phyloP scores from a whole-genome alignment of 306 rosid species.

The Cucumis melo region DNA sequence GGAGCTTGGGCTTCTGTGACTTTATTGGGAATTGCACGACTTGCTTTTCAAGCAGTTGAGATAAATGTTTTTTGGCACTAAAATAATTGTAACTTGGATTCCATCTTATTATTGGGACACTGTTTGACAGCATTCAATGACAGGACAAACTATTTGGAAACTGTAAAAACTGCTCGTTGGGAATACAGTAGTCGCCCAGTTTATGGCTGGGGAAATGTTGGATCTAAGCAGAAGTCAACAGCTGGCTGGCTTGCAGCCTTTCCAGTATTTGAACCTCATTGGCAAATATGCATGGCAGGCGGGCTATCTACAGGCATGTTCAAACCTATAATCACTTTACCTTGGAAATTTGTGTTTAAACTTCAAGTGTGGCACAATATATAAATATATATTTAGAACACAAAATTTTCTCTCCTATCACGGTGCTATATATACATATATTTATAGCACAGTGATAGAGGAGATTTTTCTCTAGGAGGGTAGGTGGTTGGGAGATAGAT shows the following conservation, averaged over 20 bases:
- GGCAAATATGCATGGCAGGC: slow-evolving; percentile 93
- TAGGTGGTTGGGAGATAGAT: no score
- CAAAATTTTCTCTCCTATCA: no score
- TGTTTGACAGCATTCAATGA: slow-evolving; percentile 15
- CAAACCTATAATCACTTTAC: slow-evolving; percentile 1
- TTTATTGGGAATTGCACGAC: not conserved
- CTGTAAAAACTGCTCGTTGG: slow-evolving; percentile 82
- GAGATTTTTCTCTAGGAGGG: no score
- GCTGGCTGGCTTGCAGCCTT: slow-evolving; percentile 99
- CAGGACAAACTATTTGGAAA: slow-evolving; percentile 71
- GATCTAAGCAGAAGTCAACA: slow-evolving; percentile 68
- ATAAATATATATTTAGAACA: no score
- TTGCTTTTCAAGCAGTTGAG: not conserved
- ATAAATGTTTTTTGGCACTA: not conserved
- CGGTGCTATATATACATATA: no score
- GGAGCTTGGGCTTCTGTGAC: not conserved
- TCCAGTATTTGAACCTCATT: slow-evolving; percentile 97
- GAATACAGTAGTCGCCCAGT: slow-evolving; percentile 78
- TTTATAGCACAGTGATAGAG: no score
- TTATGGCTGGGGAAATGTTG: slow-evolving; percentile 96
- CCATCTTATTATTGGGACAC: not conserved
- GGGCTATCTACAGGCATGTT: slow-evolving; percentile 83
- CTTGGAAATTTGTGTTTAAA: not conserved
- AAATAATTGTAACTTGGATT: not conserved
- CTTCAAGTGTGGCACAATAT: no score